Evolutionary conservation across 2,329 filamentous ascomycete genomes (phyloP).

Genomic region (Ophiosphaerella herpotricha): DNA sequence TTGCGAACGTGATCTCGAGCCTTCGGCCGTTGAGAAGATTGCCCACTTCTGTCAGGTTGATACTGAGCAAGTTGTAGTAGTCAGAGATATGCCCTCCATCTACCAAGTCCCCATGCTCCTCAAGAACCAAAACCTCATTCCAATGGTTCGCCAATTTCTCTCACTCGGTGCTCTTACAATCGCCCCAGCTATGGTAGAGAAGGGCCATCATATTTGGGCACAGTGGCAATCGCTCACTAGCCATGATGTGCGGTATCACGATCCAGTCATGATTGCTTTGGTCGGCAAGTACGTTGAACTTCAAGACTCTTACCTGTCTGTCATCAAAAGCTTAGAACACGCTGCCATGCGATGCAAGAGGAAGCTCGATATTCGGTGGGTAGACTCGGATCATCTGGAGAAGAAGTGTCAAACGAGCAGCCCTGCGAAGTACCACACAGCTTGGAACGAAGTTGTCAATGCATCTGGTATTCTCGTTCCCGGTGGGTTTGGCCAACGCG

Average conservation of each 20-base stretch:
- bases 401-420: slow-evolving; percentile 62
- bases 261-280: slow-evolving; percentile 78
- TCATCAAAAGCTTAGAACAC: slow-evolving; percentile 88
- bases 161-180: slow-evolving; percentile 64
- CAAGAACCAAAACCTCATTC: slow-evolving; percentile 75
- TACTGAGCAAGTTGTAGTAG: slow-evolving; percentile 79
- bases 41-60: slow-evolving; percentile 89
- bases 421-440: slow-evolving; percentile 78
- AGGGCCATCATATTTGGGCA: slow-evolving; percentile 74
- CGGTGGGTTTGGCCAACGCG: slow-evolving; percentile 80
- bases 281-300: slow-evolving; percentile 91
- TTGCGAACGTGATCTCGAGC: slow-evolving; percentile 76
- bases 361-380: slow-evolving; percentile 80
- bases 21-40: slow-evolving; percentile 80
- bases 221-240: slow-evolving; percentile 76
- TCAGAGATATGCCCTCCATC: slow-evolving; percentile 84
- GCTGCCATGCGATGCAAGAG: slow-evolving; percentile 82
- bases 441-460: slow-evolving; percentile 79
- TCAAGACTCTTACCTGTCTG: slow-evolving; percentile 83
- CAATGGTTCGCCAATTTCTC: slow-evolving; percentile 68
- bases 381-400: slow-evolving; percentile 86
- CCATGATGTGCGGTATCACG: slow-evolving; percentile 67
- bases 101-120: slow-evolving; percentile 96
- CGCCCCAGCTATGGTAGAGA: slow-evolving; percentile 59
- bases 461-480: slow-evolving; percentile 72